These are phyloP conservation scores for Diutina catenulata DNA, from an alignment of 1,139 yeast genomes.

Conservation along the genomic window DNA sequence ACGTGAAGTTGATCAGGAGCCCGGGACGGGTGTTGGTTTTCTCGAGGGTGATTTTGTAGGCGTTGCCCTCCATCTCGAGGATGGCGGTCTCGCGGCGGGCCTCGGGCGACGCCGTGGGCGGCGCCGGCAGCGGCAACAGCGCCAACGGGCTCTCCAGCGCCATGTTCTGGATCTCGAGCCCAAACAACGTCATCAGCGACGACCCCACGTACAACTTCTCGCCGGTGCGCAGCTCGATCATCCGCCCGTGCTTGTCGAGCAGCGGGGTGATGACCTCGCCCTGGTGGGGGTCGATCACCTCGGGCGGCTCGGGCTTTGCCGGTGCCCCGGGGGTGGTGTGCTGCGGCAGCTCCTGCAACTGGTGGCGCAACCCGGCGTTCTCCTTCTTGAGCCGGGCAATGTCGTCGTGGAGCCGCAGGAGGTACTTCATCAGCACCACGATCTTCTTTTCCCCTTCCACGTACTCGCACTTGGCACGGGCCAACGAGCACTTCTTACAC, in stretches of 20 bases:
- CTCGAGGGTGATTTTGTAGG: slow-evolving; percentile 56
- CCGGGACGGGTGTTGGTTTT: slow-evolving; percentile 62
- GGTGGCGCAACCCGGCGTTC: slow-evolving; percentile 44
- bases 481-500: slow-evolving; percentile 51
- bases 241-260: slow-evolving; percentile 55
- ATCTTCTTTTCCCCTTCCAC: slow-evolving; percentile 69
- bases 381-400: slow-evolving; percentile 39
- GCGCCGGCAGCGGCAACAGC: neutral
- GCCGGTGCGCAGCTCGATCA: slow-evolving; percentile 64
- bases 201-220: slow-evolving; percentile 69
- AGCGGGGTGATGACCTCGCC: slow-evolving; percentile 51
- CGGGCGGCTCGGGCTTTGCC: neutral
- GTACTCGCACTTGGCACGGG: slow-evolving; percentile 58
- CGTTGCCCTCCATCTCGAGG: slow-evolving; percentile 63
- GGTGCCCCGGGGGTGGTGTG: slow-evolving; percentile 1
- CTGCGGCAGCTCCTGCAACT: slow-evolving; percentile 24
- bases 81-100: slow-evolving; percentile 30
- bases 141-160: slow-evolving; percentile 17
- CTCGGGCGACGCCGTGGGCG: neutral
- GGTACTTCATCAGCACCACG: slow-evolving; percentile 64
- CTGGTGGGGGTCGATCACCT: neutral
- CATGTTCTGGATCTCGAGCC: slow-evolving; percentile 60
- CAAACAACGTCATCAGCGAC: slow-evolving; percentile 71
- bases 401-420: slow-evolving; percentile 58
- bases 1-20: slow-evolving; percentile 50